These are phyloP conservation scores for Physcomitrium patens DNA, from an alignment of 225 moss, liverwort and hornwort genomes.

Conservation along the genomic window DNA sequence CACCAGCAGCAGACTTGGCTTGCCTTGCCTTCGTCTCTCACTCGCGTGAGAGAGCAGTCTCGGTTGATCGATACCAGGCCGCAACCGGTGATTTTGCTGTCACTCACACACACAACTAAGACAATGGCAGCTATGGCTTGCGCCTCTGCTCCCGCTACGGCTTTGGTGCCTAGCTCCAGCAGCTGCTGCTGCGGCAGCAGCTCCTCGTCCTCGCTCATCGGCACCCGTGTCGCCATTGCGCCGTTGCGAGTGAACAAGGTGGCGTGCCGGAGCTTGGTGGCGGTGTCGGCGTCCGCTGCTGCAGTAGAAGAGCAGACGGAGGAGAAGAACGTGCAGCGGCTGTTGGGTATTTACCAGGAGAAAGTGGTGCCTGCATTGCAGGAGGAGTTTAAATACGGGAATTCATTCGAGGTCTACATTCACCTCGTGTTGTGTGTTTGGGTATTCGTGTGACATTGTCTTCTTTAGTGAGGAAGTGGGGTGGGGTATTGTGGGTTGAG, in stretches of 20 bases:
- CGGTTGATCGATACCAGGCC: background rate
- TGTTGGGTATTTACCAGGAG: slow-evolving; percentile 57
- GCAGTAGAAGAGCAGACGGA: slow-evolving; percentile 28
- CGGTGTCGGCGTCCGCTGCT: slow-evolving; percentile 35
- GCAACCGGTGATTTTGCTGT: background rate
- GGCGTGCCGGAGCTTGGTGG: slow-evolving; percentile 17
- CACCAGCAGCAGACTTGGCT: background rate
- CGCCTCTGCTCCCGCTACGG: slow-evolving; percentile 32
- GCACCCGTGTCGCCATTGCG: slow-evolving; percentile 37
- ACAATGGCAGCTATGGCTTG: slow-evolving; percentile 53
- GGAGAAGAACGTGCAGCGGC: slow-evolving; percentile 49
- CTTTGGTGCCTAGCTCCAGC: slow-evolving; percentile 26
- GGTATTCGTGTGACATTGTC: background rate
- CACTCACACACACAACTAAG: slow-evolving; percentile 12
- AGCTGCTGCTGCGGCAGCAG: slow-evolving; percentile 27
- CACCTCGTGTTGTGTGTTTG: background rate
- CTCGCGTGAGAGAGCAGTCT: background rate
- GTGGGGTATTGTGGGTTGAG: too few relatives aligned
- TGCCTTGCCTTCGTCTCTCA: background rate
- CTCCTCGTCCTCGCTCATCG: slow-evolving; percentile 27
- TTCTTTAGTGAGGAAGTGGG: too few relatives aligned
- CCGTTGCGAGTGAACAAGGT: slow-evolving; percentile 17
- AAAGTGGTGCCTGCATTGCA: slow-evolving; percentile 76
- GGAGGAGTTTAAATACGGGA: slow-evolving; percentile 87
- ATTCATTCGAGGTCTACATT: slow-evolving; percentile 57